Percentiles rank a stretch among this genome's conserved stretches.
Conservation (phyloP, 768 basidiomycete species). For the Lactarius pseudohatsudake region DNA sequence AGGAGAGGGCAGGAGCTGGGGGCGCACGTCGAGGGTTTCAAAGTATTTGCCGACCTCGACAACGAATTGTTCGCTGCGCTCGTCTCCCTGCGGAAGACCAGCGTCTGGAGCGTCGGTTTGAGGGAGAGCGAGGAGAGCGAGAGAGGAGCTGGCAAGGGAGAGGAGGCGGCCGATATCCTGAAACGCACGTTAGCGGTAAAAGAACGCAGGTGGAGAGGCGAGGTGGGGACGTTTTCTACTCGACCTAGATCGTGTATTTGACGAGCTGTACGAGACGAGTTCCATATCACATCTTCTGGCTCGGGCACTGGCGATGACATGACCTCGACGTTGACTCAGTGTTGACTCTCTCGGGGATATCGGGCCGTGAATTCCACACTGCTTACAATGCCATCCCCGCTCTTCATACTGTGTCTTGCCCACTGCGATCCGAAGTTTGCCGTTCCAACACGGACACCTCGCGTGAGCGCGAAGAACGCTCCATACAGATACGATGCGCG, state of each 20-base stretch:
- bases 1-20: not conserved
- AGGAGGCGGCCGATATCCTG: conserved; percentile 80
- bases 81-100: conserved; percentile 72
- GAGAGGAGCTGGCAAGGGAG: conserved; percentile 72
- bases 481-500: conserved; percentile 72
- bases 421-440: not conserved
- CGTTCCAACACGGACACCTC: not conserved
- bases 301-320: not conserved
- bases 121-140: conserved; percentile 77
- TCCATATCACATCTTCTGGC: conserved; percentile 67
- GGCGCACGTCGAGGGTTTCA: conserved; percentile 69
- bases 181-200: conserved; percentile 3
- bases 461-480: not conserved
- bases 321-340: too few relatives aligned
- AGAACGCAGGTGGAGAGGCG: too few relatives aligned
- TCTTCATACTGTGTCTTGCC: not conserved
- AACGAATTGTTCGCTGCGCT: conserved; percentile 83
- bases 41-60: conserved; percentile 85
- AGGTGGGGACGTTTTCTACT: conserved; percentile 65
- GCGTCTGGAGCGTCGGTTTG: conserved; percentile 74
- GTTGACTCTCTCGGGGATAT: not conserved
- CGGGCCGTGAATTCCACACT: not conserved
- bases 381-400: too few relatives aligned
- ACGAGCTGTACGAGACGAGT: conserved; percentile 73
- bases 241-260: conserved; percentile 79